Evolutionary conservation across 441 rosid genomes (phyloP).

Genomic region (Biscutella auriculata): DNA sequence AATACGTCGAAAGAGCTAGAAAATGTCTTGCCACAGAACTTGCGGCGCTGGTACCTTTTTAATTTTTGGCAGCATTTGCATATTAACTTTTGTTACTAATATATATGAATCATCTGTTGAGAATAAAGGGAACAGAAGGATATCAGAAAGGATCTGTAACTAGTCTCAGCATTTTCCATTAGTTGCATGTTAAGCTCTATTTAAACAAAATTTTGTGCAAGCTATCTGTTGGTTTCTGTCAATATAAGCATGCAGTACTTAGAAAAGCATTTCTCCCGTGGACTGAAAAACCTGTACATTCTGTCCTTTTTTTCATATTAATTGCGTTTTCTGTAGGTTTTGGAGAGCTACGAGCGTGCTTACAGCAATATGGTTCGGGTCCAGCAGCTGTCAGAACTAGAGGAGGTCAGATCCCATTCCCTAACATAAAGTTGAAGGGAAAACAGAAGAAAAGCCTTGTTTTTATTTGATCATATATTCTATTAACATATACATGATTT

Average conservation of each 20-base stretch:
- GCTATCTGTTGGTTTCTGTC: slow-evolving; percentile 1
- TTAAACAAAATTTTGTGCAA: slow-evolving; percentile 3
- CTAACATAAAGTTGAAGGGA: slow-evolving; percentile 1
- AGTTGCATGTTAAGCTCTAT: too few relatives aligned
- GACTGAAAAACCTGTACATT: slow-evolving; percentile 5
- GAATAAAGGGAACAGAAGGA: neutral
- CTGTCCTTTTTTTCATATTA: slow-evolving; percentile 3
- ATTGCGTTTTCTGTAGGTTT: slow-evolving; percentile 41
- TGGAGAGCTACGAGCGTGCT: slow-evolving; percentile 99
- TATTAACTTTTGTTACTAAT: neutral
- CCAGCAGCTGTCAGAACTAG: slow-evolving; percentile 94
- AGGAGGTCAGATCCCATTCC: slow-evolving; percentile 58
- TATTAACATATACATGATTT: neutral
- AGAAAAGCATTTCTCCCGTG: slow-evolving; percentile 3
- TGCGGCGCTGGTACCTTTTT: slow-evolving; percentile 87
- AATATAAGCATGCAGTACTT: neutral
- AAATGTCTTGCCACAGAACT: slow-evolving; percentile 99
- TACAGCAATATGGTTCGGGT: slow-evolving; percentile 96
- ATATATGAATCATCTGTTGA: neutral
- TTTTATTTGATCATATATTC: slow-evolving; percentile 12
- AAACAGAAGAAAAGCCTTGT: slow-evolving; percentile 4
- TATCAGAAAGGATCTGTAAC: neutral
- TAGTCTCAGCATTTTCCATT: slow-evolving; percentile 8
- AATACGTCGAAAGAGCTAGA: slow-evolving; percentile 93
- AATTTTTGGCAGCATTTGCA: slow-evolving; percentile 5